phyloP scores from a whole-genome alignment of 208 protist genomes.

The Trypanosoma scelopori region DNA sequence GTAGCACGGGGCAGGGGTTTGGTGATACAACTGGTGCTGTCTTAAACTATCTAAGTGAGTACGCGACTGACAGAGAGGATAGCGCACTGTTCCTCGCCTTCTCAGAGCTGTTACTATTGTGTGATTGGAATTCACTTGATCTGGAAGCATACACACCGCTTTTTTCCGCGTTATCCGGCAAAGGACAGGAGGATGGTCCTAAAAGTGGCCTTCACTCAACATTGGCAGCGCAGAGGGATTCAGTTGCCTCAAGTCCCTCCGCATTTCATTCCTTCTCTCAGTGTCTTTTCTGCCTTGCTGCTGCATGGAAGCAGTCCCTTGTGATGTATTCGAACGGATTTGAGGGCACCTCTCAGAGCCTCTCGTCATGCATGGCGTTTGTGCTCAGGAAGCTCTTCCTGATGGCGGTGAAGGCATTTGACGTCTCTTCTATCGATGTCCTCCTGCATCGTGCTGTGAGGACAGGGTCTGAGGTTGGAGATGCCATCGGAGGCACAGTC shows the following conservation, averaged over 20 bases:
- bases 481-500: not conserved
- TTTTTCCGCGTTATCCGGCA: not conserved
- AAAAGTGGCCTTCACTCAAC: not conserved
- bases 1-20: too few relatives aligned
- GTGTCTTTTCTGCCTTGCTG: conserved; percentile 12
- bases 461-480: not conserved
- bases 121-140: conserved; percentile 27
- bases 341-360: conserved; percentile 5
- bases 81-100: conserved; percentile 24
- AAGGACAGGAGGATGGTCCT: not conserved
- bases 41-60: conserved; percentile 28
- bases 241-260: too few relatives aligned
- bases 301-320: conserved; percentile 23
- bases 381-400: conserved; percentile 26
- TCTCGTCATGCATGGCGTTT: conserved; percentile 13
- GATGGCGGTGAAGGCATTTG: conserved; percentile 10
- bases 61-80: conserved; percentile 15
- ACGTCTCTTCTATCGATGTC: conserved; percentile 24
- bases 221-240: not conserved
- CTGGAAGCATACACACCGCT: not conserved
- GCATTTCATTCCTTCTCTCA: conserved; percentile 8
- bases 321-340: not conserved
- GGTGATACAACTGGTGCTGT: conserved; percentile 3
- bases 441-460: conserved; percentile 11
- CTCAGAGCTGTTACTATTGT: conserved; percentile 26